Percentiles rank a stretch among this genome's conserved stretches.
phyloP scores from a whole-genome alignment of 2,329 filamentous ascomycete species.

The Xylaria sp. region DNA sequence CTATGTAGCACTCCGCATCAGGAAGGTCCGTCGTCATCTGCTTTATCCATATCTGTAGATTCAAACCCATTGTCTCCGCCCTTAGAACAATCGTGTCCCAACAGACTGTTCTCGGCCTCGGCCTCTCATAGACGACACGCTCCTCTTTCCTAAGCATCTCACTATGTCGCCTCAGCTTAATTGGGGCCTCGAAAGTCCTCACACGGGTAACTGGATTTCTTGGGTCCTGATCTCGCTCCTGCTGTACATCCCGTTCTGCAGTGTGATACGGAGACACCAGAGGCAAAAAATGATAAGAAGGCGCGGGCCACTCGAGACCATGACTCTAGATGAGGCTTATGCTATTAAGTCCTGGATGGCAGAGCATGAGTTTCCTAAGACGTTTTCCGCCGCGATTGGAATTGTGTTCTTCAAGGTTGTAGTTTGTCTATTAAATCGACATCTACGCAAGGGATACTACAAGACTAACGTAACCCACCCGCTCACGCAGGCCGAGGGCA shows the following conservation, averaged over 20 bases:
- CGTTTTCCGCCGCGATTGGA: constrained; percentile 23
- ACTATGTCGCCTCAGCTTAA: not conserved
- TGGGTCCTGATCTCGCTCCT: constrained; percentile 6
- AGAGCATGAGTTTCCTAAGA: constrained; percentile 29
- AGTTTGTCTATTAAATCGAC: not conserved
- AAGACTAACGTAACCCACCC: not conserved
- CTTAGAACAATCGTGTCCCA: not conserved
- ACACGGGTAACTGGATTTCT: not conserved
- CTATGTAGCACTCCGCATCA: not conserved
- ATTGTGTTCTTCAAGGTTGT: constrained; percentile 35
- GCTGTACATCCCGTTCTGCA: constrained; percentile 1
- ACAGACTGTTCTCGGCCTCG: not conserved
- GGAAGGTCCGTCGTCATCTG: not conserved
- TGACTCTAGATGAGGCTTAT: constrained; percentile 38
- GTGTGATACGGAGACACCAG: constrained; percentile 6
- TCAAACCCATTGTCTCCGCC: not conserved
- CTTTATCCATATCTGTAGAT: not conserved
- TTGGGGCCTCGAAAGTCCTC: not conserved
- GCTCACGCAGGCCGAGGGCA: constrained; percentile 25
- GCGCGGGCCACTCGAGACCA: not conserved
- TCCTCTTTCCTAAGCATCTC: not conserved
- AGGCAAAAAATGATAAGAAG: not conserved
- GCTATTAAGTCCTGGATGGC: constrained; percentile 30
- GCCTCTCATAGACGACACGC: not conserved
- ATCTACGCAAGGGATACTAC: not conserved